phyloP scores from a whole-genome alignment of 2,329 filamentous ascomycete genomes.

The Massarina eburnea region DNA sequence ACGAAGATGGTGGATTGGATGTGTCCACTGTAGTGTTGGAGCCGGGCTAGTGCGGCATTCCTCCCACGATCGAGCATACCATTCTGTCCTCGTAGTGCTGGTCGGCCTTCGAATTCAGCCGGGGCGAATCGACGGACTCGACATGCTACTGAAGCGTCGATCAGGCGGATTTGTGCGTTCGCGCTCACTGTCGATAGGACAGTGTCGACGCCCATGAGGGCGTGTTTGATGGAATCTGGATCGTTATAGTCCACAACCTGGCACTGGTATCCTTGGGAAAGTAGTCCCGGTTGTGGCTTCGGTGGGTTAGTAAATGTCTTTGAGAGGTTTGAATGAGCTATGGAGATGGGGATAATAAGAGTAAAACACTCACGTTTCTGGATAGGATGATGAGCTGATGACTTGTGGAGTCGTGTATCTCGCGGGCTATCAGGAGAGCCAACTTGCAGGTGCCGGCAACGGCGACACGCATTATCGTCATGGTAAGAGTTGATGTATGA shows the following conservation, averaged over 20 bases:
- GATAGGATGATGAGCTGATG: conserved; percentile 73
- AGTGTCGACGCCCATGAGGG: conserved; percentile 71
- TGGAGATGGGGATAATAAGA: not conserved
- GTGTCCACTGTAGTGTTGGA: conserved; percentile 57
- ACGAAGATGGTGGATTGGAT: conserved; percentile 72
- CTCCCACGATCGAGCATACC: conserved; percentile 66
- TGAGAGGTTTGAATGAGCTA: not conserved
- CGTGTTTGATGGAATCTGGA: conserved; percentile 60
- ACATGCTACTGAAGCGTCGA: conserved; percentile 67
- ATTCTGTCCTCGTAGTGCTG: conserved; percentile 55
- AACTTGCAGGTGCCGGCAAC: conserved; percentile 64
- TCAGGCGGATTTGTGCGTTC: conserved; percentile 67
- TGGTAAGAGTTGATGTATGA: conserved; percentile 1
- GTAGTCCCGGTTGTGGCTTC: conserved; percentile 59
- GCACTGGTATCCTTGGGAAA: conserved; percentile 64
- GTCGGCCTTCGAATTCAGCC: conserved; percentile 71
- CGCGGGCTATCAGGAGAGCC: conserved; percentile 59
- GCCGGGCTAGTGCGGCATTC: conserved; percentile 56
- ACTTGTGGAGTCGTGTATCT: conserved; percentile 62
- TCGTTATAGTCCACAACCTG: conserved; percentile 68
- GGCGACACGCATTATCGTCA: conserved; percentile 60
- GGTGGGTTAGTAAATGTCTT: conserved; percentile 11
- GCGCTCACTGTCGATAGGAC: conserved; percentile 75
- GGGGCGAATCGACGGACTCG: conserved; percentile 71
- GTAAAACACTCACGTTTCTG: conserved; percentile 54